Conservation (phyloP, 176 grass and related monocot species). For the Rhynchospora pubera region DNA sequence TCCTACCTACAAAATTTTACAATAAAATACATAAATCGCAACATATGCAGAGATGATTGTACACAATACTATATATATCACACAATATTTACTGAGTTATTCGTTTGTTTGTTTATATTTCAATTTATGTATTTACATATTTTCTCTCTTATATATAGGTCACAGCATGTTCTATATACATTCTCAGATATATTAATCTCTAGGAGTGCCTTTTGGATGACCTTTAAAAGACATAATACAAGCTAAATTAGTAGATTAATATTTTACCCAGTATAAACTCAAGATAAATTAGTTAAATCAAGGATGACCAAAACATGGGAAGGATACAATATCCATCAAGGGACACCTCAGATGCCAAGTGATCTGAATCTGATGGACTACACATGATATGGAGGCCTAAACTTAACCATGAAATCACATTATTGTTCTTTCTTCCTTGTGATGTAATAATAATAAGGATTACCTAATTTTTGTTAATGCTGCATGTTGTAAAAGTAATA, state of each 20-base stretch:
- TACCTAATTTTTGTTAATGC: too few species aligned
- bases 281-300: neutral
- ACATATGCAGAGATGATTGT: neutral
- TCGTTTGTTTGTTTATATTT: neutral
- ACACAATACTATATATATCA: neutral
- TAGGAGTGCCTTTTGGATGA: neutral
- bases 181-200: neutral
- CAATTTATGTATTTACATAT: neutral
- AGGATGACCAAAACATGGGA: neutral
- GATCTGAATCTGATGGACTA: too few species aligned
- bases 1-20: conserved; percentile 54
- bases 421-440: too few species aligned
- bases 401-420: too few species aligned
- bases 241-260: neutral
- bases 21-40: neutral
- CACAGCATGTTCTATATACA: neutral
- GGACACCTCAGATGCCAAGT: too few species aligned
- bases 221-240: neutral
- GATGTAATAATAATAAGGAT: too few species aligned
- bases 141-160: neutral
- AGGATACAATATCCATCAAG: neutral
- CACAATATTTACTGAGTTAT: neutral
- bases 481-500: too few species aligned
- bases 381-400: too few species aligned
- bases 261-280: neutral